Evolutionary conservation across 371 early-diverging fungal species (phyloP).

Genomic region (Basidiobolus meristosporus): DNA sequence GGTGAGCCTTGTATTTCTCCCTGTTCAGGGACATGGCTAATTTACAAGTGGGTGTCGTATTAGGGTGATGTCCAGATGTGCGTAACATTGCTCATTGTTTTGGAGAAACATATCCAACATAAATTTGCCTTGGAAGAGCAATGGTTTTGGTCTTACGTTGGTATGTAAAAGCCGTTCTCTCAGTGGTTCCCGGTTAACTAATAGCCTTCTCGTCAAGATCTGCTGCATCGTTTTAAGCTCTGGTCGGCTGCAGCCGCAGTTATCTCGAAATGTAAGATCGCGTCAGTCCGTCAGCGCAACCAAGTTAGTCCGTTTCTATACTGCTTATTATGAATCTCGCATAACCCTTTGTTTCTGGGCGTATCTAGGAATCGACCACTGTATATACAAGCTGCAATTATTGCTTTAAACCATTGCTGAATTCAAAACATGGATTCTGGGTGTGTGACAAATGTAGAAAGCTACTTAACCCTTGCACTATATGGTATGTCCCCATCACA

Average conservation of each 20-base stretch:
- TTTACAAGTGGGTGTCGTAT: too few relatives aligned
- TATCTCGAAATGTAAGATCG: slow-evolving; percentile 31
- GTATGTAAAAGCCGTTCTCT: too few relatives aligned
- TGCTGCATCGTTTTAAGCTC: slow-evolving; percentile 52
- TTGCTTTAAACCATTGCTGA: slow-evolving; percentile 43
- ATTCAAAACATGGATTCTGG: slow-evolving; percentile 35
- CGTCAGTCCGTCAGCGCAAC: slow-evolving; percentile 24
- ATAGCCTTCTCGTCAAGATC: too few relatives aligned
- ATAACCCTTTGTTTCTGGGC: slow-evolving; percentile 2
- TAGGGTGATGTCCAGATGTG: slow-evolving; percentile 78
- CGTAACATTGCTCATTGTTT: slow-evolving; percentile 40
- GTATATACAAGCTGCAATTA: slow-evolving; percentile 48
- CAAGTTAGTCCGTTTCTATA: slow-evolving; percentile 14
- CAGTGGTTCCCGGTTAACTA: too few relatives aligned
- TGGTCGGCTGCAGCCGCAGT: slow-evolving; percentile 46
- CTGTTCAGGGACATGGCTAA: too few relatives aligned
- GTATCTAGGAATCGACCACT: slow-evolving; percentile 44
- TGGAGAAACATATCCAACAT: slow-evolving; percentile 19
- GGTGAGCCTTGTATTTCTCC: slow-evolving; percentile 8
- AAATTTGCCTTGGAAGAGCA: slow-evolving; percentile 25
- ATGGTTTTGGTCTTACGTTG: slow-evolving; percentile 57
- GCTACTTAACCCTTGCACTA: slow-evolving; percentile 38
- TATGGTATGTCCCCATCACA: too few relatives aligned
- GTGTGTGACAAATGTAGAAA: slow-evolving; percentile 51
- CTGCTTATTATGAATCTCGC: background rate